phyloP scores from a whole-genome alignment of 2,329 filamentous ascomycete species.

The Sclerotinia glacialis region DNA sequence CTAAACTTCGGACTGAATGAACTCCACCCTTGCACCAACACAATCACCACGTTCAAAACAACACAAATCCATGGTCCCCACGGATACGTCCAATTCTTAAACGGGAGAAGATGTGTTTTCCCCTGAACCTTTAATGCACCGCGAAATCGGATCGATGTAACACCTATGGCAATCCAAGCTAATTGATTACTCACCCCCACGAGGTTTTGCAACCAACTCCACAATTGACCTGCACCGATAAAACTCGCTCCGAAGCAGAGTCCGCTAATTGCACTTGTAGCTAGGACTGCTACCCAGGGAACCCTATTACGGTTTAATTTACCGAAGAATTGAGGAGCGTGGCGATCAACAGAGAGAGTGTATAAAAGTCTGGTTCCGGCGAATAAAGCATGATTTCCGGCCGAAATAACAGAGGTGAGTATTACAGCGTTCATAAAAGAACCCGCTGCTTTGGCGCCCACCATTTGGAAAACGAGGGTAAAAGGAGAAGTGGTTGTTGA shows the following conservation, averaged over 20 bases:
- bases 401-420: slow-evolving; percentile 56
- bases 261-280: slow-evolving; percentile 52
- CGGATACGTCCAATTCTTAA: slow-evolving; percentile 66
- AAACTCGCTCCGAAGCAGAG: slow-evolving; percentile 64
- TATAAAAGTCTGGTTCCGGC: slow-evolving; percentile 56
- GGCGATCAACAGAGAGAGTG: slow-evolving; percentile 51
- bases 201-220: slow-evolving; percentile 66
- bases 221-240: slow-evolving; percentile 62
- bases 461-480: slow-evolving; percentile 60
- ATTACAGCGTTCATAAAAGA: slow-evolving; percentile 61
- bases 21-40: slow-evolving; percentile 62
- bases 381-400: slow-evolving; percentile 58
- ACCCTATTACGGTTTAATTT: slow-evolving; percentile 49
- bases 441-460: slow-evolving; percentile 53
- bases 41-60: slow-evolving; percentile 55
- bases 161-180: slow-evolving; percentile 62
- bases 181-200: slow-evolving; percentile 67
- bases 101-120: slow-evolving; percentile 60
- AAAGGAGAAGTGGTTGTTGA: slow-evolving; percentile 51
- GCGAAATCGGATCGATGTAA: slow-evolving; percentile 65
- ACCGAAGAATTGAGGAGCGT: slow-evolving; percentile 56
- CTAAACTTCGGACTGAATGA: slow-evolving; percentile 59
- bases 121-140: slow-evolving; percentile 54
- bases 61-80: slow-evolving; percentile 57
- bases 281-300: slow-evolving; percentile 54